phyloP scores from a whole-genome alignment of 176 grass and related monocot genomes.

The Bromus sterilis region DNA sequence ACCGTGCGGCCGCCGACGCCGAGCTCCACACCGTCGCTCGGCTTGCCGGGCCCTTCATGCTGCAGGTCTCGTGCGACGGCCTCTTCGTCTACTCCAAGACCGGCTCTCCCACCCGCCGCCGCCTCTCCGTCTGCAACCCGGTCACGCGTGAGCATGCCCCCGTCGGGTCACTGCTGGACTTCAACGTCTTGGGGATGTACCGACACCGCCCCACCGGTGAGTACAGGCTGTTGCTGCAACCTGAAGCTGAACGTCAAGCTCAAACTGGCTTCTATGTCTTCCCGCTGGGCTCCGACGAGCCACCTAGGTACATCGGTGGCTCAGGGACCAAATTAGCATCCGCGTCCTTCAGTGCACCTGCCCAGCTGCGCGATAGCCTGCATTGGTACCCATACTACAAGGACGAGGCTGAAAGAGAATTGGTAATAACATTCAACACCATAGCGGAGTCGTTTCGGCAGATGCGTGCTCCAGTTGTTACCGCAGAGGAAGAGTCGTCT shows the following conservation, averaged over 20 bases:
- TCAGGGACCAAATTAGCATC: too few relatives aligned
- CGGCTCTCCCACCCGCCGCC: too few relatives aligned
- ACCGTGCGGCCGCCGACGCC: background rate
- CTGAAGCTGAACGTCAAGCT: too few relatives aligned
- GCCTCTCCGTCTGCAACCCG: background rate
- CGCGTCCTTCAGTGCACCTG: too few relatives aligned
- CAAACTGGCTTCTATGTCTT: background rate
- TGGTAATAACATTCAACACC: too few relatives aligned
- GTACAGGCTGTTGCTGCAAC: background rate
- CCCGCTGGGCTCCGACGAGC: background rate
- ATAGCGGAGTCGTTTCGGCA: too few relatives aligned
- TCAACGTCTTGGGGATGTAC: background rate
- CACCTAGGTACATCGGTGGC: background rate
- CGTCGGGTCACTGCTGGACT: background rate
- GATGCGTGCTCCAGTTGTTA: too few relatives aligned
- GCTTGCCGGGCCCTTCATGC: background rate
- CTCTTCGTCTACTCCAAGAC: background rate
- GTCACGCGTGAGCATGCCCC: background rate
- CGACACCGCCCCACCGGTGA: background rate
- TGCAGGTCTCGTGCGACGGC: background rate
- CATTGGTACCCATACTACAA: too few relatives aligned
- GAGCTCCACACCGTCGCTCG: background rate
- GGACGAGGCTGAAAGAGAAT: too few relatives aligned
- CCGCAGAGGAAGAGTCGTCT: too few relatives aligned
- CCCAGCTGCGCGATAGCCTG: too few relatives aligned